A percentile compares a stretch with the other conserved stretches of the same genome.
phyloP scores from a whole-genome alignment of 345 rosid species.

The Eucalyptus pumila region DNA sequence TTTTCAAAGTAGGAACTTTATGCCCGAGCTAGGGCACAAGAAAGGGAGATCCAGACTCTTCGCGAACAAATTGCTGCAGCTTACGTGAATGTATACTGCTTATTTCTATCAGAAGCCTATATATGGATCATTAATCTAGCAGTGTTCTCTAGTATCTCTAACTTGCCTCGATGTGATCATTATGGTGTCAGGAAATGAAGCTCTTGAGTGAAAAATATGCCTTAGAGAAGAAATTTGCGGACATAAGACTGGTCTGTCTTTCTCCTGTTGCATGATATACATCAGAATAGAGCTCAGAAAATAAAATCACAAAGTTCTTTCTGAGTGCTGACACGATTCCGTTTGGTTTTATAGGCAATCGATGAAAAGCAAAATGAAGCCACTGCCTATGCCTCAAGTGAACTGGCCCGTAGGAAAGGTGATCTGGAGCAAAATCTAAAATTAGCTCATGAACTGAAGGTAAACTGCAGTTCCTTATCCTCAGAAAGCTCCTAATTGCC shows the following conservation, averaged over 20 bases:
- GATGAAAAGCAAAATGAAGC: constrained; percentile 91
- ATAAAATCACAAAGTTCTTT: background rate
- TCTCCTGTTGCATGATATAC: background rate
- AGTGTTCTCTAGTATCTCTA: background rate
- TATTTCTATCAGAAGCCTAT: background rate
- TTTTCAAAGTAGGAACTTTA: constrained; percentile 42
- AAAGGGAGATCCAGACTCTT: constrained; percentile 67
- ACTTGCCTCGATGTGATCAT: background rate
- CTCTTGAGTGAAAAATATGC: constrained; percentile 62
- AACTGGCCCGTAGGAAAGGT: constrained; percentile 63
- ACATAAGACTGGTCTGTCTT: constrained; percentile 73
- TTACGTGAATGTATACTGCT: constrained; percentile 42
- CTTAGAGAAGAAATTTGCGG: constrained; percentile 81
- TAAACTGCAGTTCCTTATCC: background rate
- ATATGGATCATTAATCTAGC: background rate
- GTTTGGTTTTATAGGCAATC: constrained; percentile 36
- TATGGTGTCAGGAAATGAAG: constrained; percentile 64
- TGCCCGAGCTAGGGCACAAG: constrained; percentile 42
- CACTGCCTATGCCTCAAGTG: constrained; percentile 61
- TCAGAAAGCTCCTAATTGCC: background rate
- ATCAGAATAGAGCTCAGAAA: background rate
- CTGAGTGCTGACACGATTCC: background rate
- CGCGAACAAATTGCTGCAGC: constrained; percentile 73
- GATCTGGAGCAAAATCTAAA: constrained; percentile 77
- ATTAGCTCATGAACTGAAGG: constrained; percentile 81